phyloP scores from a whole-genome alignment of 208 protist genomes.

The Trypanosoma scelopori region DNA sequence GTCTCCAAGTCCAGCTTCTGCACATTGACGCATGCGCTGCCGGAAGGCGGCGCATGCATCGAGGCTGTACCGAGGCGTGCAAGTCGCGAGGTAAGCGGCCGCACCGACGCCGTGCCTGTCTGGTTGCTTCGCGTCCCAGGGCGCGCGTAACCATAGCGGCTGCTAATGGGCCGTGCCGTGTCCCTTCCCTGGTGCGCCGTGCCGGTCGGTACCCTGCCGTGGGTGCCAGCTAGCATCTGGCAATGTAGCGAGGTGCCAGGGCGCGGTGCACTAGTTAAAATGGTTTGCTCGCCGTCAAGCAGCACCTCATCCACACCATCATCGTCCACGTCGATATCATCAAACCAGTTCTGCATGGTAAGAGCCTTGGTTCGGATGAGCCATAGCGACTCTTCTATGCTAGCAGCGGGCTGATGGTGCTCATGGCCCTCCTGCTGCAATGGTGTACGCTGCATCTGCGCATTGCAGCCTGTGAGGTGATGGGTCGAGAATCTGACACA shows the following conservation, averaged over 20 bases:
- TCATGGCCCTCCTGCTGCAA: constrained; percentile 6
- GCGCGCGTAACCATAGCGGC: constrained; percentile 78
- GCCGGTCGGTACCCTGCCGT: neutral
- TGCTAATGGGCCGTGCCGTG: constrained; percentile 64
- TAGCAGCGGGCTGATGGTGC: neutral
- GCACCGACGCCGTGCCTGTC: constrained; percentile 42
- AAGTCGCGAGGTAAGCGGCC: constrained; percentile 89
- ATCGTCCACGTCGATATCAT: constrained; percentile 96
- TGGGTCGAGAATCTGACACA: constrained; percentile 77
- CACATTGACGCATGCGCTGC: constrained; percentile 86
- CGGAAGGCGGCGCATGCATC: constrained; percentile 48
- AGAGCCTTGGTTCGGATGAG: constrained; percentile 91
- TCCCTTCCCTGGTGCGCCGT: constrained; percentile 6
- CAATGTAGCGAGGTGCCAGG: constrained; percentile 84
- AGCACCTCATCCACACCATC: constrained; percentile 93
- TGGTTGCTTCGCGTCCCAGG: constrained; percentile 67
- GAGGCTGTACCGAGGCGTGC: constrained; percentile 94
- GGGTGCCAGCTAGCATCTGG: constrained; percentile 27
- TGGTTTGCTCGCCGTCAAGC: constrained; percentile 89
- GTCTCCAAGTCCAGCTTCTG: constrained; percentile 86
- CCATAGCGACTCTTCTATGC: constrained; percentile 84
- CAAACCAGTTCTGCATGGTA: constrained; percentile 91
- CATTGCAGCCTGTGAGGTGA: constrained; percentile 46
- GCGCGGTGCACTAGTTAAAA: constrained; percentile 75
- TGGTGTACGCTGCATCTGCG: constrained; percentile 3